These are phyloP conservation scores for Vigna reflexopilosa DNA, from an alignment of 306 rosid genomes.

Conservation along the genomic window DNA sequence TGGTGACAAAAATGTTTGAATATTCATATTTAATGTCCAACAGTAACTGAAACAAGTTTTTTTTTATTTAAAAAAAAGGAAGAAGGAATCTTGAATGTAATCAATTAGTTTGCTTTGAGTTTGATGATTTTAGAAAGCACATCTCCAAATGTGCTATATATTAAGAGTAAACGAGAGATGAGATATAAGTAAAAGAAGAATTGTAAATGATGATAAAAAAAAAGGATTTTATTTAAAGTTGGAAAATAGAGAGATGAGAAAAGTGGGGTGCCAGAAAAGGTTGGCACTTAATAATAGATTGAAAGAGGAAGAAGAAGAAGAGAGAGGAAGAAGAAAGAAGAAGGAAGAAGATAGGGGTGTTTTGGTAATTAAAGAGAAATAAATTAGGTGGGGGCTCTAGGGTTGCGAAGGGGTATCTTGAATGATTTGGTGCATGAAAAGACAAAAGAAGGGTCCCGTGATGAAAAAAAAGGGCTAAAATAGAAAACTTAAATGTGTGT, in stretches of 20 bases:
- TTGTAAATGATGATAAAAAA: neutral
- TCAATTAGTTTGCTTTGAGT: neutral
- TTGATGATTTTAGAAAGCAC: constrained; percentile 23
- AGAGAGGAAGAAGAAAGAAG: neutral
- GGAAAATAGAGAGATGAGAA: constrained; percentile 37
- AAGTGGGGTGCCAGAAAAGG: constrained; percentile 49
- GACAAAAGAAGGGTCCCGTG: constrained; percentile 59
- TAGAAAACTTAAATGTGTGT: constrained; percentile 46
- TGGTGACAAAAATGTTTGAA: neutral
- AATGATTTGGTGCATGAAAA: constrained; percentile 56
- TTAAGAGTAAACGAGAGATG: constrained; percentile 33
- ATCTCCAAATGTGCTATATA: constrained; percentile 4
- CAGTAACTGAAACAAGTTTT: neutral
- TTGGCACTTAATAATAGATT: constrained; percentile 47
- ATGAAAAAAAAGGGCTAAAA: constrained; percentile 35
- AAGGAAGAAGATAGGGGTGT: constrained; percentile 13
- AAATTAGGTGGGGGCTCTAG: constrained; percentile 70
- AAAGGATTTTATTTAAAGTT: constrained; percentile 38
- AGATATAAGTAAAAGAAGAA: constrained; percentile 5
- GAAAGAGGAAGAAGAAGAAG: neutral
- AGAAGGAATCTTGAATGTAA: neutral
- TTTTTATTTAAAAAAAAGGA: neutral
- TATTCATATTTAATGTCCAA: neutral
- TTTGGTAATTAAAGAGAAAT: constrained; percentile 40
- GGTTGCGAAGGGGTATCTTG: constrained; percentile 55